Evolutionary conservation across 2,329 filamentous ascomycete genomes (phyloP).

Genomic region (Phaeoacremonium minimum): DNA sequence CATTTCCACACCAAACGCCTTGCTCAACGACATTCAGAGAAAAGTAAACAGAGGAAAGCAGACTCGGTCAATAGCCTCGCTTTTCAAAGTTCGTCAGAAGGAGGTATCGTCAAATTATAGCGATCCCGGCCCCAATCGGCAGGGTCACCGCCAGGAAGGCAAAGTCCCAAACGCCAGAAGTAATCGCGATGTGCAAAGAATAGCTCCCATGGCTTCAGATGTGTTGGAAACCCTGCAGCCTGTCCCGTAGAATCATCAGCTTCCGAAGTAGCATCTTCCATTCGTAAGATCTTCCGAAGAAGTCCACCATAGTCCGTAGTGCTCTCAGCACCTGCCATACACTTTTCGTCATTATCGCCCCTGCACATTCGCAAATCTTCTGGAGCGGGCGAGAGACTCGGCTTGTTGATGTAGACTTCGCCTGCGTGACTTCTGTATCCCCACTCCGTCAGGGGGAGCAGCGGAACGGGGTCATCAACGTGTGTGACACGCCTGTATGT

Average conservation of each 20-base stretch:
- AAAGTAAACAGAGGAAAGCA: slow-evolving; percentile 2
- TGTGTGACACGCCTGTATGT: slow-evolving; percentile 80
- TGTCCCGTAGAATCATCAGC: slow-evolving; percentile 23
- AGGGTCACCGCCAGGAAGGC: slow-evolving; percentile 75
- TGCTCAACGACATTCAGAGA: no score
- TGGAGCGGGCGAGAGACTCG: slow-evolving; percentile 61
- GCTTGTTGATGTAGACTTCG: slow-evolving; percentile 80
- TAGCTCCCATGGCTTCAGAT: slow-evolving; percentile 81
- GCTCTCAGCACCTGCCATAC: slow-evolving; percentile 60
- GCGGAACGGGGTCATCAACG: slow-evolving; percentile 78
- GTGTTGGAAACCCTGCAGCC: slow-evolving; percentile 54
- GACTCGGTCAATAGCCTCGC: no score
- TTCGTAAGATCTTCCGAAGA: slow-evolving; percentile 6
- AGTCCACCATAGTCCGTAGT: slow-evolving; percentile 20
- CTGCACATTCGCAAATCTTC: slow-evolving; percentile 67
- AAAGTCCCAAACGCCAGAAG: slow-evolving; percentile 89
- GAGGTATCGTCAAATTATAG: slow-evolving; percentile 32
- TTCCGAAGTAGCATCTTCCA: slow-evolving; percentile 12
- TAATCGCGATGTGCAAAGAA: slow-evolving; percentile 95
- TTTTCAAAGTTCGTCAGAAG: slow-evolving; percentile 32
- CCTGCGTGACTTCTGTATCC: slow-evolving; percentile 81
- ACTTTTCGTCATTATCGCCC: slow-evolving; percentile 67
- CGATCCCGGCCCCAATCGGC: slow-evolving; percentile 57
- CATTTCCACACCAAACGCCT: slow-evolving; percentile 1
- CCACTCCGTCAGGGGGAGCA: slow-evolving; percentile 84